Base-by-base conservation (phyloP, 305 asterid genomes). In the Fraxinus xanthoxyloides region DNA sequence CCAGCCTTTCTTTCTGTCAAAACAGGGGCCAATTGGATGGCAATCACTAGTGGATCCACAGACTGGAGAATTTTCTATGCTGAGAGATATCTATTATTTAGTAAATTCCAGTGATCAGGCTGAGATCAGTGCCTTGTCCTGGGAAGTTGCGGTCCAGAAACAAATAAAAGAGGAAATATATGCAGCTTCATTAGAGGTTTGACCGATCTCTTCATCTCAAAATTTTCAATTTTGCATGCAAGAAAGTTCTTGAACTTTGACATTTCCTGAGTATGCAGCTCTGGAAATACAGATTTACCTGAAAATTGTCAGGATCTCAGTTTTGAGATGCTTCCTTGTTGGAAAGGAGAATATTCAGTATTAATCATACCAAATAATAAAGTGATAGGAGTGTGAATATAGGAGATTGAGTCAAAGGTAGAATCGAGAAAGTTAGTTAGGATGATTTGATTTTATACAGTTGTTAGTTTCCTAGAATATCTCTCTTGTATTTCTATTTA, bases 11-110 rank as follows among this genome's bases (percentile, higher is more conserved):
- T 85, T 84, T 77, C 76, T 83, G 82, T 87, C 82, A 73, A 79
- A 80, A 87, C 89, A 96, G 99, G 98, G 98, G 7, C 98, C 98
- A 81, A 91, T 94, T 84, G 94, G 95, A 75, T 97, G 99, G 97
- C 98, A 91, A 78, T 87, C 99, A 17, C 76, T 93, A 82, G 92
- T 95, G 77, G 94, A 91, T 78, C 89, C 91, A 23, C 93, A 90
- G 77, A 82, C 88, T 65, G 95, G 89, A 86, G 98, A 91, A 85
- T 89, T 90, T 79, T 91, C 92, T 76, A 87, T 92, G 80, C 83
- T 88, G 72, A 88, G 94, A 84, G 94, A 94, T 87, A 87, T 93
- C 87, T 94, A 91, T 80, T 89, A 91, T 84, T 84, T 88, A 3
- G 91, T 88, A 73, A 89, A 86, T 87, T 90, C 94, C 83, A 89